Percentiles rank a stretch among this genome's conserved stretches.
These are phyloP conservation scores for Penicillium sp. DNA, from an alignment of 2,329 filamentous ascomycete species.

Conservation along the genomic window DNA sequence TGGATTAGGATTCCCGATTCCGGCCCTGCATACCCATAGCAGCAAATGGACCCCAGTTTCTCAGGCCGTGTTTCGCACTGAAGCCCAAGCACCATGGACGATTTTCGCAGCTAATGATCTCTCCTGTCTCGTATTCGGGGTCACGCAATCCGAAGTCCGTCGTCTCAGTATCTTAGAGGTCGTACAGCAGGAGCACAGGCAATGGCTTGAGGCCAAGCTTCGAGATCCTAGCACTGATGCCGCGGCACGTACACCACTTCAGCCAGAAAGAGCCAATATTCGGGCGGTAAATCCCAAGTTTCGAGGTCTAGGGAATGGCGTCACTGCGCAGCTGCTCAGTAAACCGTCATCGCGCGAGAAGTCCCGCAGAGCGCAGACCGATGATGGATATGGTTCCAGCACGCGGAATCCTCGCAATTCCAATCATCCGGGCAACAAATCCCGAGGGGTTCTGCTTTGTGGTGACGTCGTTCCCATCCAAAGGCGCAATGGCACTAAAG, in stretches of 20 bases:
- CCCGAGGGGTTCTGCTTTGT: constrained; percentile 85
- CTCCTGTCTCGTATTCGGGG: constrained; percentile 96
- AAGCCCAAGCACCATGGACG: constrained; percentile 86
- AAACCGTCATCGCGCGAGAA: constrained; percentile 68
- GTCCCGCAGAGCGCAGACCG: constrained; percentile 54
- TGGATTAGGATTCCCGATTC: constrained; percentile 42
- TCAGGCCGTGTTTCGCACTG: constrained; percentile 97
- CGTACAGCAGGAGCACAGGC: constrained; percentile 82
- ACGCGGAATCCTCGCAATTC: constrained; percentile 55
- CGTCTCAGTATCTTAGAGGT: constrained; percentile 95
- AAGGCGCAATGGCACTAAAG: constrained; percentile 88
- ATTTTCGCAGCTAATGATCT: constrained; percentile 95
- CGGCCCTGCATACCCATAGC: constrained; percentile 79
- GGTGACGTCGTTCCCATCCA: constrained; percentile 98
- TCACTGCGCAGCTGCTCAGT: constrained; percentile 84
- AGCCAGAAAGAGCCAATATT: constrained; percentile 41
- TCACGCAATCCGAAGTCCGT: constrained; percentile 91
- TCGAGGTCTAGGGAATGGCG: constrained; percentile 72
- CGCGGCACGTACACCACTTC: constrained; percentile 30
- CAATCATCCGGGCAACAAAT: constrained; percentile 72
- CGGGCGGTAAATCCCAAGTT: constrained; percentile 36
- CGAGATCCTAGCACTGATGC: constrained; percentile 61
- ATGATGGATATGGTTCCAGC: constrained; percentile 57
- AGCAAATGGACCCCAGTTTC: constrained; percentile 88
- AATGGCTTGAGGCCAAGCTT: constrained; percentile 87